A percentile compares a stretch with the other conserved stretches of the same genome.
Evolutionary conservation across 164 flowering plant genomes (phyloP).

Genomic region (Kingdonia uniflora): DNA sequence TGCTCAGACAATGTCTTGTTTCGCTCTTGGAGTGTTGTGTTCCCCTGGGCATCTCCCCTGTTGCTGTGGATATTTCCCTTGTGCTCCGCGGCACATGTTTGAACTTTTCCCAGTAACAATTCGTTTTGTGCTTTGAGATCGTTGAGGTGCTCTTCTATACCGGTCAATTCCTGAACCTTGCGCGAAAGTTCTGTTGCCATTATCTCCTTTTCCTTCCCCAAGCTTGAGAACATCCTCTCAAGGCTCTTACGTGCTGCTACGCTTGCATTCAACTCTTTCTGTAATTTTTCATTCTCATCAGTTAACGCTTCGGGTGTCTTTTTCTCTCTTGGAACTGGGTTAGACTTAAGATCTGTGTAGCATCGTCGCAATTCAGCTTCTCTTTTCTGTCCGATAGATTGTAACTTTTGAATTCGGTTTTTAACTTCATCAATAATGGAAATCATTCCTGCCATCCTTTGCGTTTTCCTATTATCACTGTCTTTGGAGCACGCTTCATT

Average conservation of each 20-base stretch:
- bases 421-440: slow-evolving; percentile 54
- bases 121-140: slow-evolving; percentile 69
- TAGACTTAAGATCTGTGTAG: slow-evolving; percentile 35
- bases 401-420: slow-evolving; percentile 40
- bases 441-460: slow-evolving; percentile 59
- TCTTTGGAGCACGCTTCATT: slow-evolving; percentile 33
- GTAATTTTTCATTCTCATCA: slow-evolving; percentile 46
- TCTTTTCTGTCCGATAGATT: slow-evolving; percentile 19
- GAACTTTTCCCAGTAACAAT: slow-evolving; percentile 36
- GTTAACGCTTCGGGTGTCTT: slow-evolving; percentile 12
- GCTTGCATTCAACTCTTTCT: slow-evolving; percentile 44
- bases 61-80: slow-evolving; percentile 14
- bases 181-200: slow-evolving; percentile 65
- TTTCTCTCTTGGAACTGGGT: slow-evolving; percentile 19
- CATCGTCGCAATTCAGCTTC: slow-evolving; percentile 42
- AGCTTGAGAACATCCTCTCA: slow-evolving; percentile 65
- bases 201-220: slow-evolving; percentile 86
- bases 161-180: slow-evolving; percentile 47
- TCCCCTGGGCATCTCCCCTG: slow-evolving; percentile 11
- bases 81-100: slow-evolving; percentile 31
- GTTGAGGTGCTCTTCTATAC: slow-evolving; percentile 52
- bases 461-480: slow-evolving; percentile 30
- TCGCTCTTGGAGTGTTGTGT: slow-evolving; percentile 36
- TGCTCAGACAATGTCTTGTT: slow-evolving; percentile 64
- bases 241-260: slow-evolving; percentile 55